Evolutionary conservation across 345 rosid genomes (phyloP), one percentile per base, ranked within the genome.

Genomic region (Sonneratia alba): DNA sequence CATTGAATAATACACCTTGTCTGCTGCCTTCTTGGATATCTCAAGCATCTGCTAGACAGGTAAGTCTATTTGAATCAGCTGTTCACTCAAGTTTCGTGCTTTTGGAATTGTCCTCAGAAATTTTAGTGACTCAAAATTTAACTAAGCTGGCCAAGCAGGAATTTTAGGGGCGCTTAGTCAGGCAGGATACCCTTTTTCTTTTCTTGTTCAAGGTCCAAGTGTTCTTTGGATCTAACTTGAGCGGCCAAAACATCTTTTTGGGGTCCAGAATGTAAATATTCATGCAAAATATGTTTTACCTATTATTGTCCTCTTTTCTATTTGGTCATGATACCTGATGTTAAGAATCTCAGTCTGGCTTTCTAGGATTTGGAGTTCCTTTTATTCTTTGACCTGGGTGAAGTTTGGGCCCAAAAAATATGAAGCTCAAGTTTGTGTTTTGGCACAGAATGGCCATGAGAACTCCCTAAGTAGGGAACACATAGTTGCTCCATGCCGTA

Each of bases 1-100:
- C 98, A 73, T 78, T 95, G 83, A 95, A 95, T 79, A 95, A 95
- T 83, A 95, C 98, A 37, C 99, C 98, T n/a, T 95, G 98, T 84
- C 79, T 95, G 79, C 86, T 95, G 67, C 97, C 99, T 70, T 89
- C 99, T 27, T 95, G 99, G 99, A 87, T 95, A 81, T 92, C 99
- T 45, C 85, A 95, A 84, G 99, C 98, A 43, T 92, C 99, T 66
- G 91, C 98, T 6, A 85, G 87, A 37, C 99, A 95, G 79, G 99
- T 90, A 76, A 76, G 85, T 72, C 72, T 81, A 68, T 37, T 70
- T 77, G 16, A 70, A 67, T 36, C 32, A 36, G 72, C 53, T 49
- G 43, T 19, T 36, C 24, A 22, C 48, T 56, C 22, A 3, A 10
- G 18, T 27, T 24, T 61, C 65, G 4, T 21, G 63, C 10, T 6